Conservation (phyloP, 1,284 basidiomycete species). For the Pseudozyma hubeiensis region DNA sequence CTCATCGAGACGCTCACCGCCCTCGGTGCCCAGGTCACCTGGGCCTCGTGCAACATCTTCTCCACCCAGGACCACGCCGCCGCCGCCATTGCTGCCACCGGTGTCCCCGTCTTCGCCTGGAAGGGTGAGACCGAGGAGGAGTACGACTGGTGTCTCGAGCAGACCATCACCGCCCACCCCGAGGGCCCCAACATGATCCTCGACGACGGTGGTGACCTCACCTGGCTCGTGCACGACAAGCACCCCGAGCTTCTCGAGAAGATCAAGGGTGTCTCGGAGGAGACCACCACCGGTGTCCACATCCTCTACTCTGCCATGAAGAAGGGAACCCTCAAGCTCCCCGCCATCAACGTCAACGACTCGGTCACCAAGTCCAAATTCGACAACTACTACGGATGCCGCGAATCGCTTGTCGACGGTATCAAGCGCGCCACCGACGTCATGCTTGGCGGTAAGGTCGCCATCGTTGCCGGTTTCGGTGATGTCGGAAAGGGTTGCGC, state of each 20-base stretch:
- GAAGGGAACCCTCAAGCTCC: conserved; percentile 94
- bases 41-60: conserved; percentile 99
- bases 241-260: conserved; percentile 65
- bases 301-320: conserved; percentile 98
- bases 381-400: conserved; percentile 77
- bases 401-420: conserved; percentile 99
- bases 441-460: conserved; percentile 99
- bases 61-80: conserved; percentile 98
- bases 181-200: conserved; percentile 98
- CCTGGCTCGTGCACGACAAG: conserved; percentile 93
- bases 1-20: conserved; percentile 76
- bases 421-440: conserved; percentile 99
- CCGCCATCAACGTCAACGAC: conserved; percentile 95
- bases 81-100: conserved; percentile 96
- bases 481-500: conserved; percentile 99
- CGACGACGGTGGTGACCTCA: conserved; percentile 98
- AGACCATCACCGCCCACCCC: conserved; percentile 85
- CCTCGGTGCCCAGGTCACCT: conserved; percentile 96
- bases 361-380: conserved; percentile 99
- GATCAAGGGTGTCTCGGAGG: conserved; percentile 90
- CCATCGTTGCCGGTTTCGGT: conserved; percentile 97
- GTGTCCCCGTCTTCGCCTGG: conserved; percentile 98
- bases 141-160: conserved; percentile 93
- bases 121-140: conserved; percentile 99
- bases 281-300: conserved; percentile 99